phyloP scores from a whole-genome alignment of 192 early-diverging fungal genomes.

The Glomus cerebriforme region DNA sequence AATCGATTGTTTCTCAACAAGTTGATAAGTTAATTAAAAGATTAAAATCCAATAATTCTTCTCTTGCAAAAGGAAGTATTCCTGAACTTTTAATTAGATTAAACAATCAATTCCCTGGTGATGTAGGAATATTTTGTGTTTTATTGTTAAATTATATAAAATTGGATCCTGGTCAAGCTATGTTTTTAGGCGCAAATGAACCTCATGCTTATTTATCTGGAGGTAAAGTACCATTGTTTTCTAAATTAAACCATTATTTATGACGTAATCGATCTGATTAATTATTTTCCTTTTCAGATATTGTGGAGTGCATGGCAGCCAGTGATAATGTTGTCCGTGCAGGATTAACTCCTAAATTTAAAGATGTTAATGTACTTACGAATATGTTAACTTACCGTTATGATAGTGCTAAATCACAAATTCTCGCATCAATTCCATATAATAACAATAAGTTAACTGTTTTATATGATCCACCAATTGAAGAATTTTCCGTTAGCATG shows the following conservation, averaged over 20 bases:
- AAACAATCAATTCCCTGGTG: slow-evolving; percentile 83
- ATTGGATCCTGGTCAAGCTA: slow-evolving; percentile 81
- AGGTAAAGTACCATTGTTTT: slow-evolving; percentile 46
- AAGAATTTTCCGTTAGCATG: slow-evolving; percentile 83
- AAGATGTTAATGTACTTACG: slow-evolving; percentile 88
- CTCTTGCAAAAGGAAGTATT: not conserved
- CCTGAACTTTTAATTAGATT: slow-evolving; percentile 74
- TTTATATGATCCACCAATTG: slow-evolving; percentile 95
- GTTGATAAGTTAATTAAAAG: slow-evolving; percentile 6
- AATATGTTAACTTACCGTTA: slow-evolving; percentile 90
- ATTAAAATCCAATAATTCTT: not conserved
- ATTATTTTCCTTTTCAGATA: slow-evolving; percentile 61
- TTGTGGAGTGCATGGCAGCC: slow-evolving; percentile 98
- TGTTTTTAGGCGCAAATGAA: slow-evolving; percentile 96
- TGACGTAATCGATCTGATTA: not conserved
- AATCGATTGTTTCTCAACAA: not conserved
- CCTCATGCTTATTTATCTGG: slow-evolving; percentile 96
- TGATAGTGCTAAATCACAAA: slow-evolving; percentile 77
- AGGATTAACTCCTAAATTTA: slow-evolving; percentile 96
- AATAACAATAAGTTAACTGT: slow-evolving; percentile 47
- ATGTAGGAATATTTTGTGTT: slow-evolving; percentile 87
- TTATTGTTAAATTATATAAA: slow-evolving; percentile 88
- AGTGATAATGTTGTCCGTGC: slow-evolving; percentile 97
- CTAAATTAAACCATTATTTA: not conserved
- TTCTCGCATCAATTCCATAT: slow-evolving; percentile 66